phyloP scores from a whole-genome alignment of 2,329 filamentous ascomycete genomes.

The Hortaea sp. region DNA sequence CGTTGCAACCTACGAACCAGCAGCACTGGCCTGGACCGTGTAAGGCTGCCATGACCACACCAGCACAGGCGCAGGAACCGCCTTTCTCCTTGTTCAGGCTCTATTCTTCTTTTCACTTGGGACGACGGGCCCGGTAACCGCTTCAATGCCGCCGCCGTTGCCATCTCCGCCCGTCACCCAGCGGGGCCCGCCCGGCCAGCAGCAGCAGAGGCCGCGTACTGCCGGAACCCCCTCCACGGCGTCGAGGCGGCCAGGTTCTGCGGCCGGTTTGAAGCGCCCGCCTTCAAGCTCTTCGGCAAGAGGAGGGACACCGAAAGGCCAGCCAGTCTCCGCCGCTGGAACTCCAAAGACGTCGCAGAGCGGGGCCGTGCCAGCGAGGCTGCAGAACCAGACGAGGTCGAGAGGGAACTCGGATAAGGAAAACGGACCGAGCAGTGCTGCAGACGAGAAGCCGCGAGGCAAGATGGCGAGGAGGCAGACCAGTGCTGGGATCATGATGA shows the following conservation, averaged over 20 bases:
- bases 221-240: not conserved
- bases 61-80: not conserved
- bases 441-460: not conserved
- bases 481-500: constrained; percentile 9
- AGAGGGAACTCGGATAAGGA: not conserved
- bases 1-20: not conserved
- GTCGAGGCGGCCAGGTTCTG: constrained; percentile 1
- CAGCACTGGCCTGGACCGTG: not conserved
- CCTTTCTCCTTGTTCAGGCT: not conserved
- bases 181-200: not conserved
- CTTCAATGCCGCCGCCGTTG: not conserved
- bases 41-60: not conserved
- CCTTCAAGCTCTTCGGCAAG: not conserved
- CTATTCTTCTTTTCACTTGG: too few relatives aligned
- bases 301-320: not conserved
- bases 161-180: not conserved
- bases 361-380: not conserved
- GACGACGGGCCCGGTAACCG: not conserved
- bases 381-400: not conserved
- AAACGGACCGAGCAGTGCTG: not conserved
- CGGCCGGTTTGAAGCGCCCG: constrained; percentile 4
- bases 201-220: not conserved
- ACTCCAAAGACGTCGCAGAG: not conserved
- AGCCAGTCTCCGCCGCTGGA: not conserved
- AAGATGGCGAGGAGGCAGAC: constrained; percentile 3